phyloP scores from a whole-genome alignment of 75 land plant genomes.

The Gnetum montanum region DNA sequence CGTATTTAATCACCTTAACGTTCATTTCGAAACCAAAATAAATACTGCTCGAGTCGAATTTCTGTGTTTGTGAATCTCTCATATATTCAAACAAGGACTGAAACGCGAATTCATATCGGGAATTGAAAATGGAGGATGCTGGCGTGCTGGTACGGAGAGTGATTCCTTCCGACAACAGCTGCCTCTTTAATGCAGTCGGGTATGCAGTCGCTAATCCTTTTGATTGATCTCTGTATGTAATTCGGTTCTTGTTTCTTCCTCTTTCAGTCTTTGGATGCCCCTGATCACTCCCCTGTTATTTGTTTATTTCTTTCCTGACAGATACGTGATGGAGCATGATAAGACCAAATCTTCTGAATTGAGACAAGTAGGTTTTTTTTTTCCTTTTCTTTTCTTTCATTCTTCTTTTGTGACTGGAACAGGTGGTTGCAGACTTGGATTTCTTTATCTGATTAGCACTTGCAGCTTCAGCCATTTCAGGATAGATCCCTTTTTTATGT shows the following conservation, averaged over 20 bases:
- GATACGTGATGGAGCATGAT: slow-evolving; percentile 96
- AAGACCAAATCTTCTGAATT: slow-evolving; percentile 71
- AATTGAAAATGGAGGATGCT: slow-evolving; percentile 21
- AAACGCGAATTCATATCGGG: too few relatives aligned
- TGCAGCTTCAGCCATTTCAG: neutral
- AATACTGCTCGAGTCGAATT: too few relatives aligned
- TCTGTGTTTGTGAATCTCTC: too few relatives aligned
- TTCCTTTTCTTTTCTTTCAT: neutral
- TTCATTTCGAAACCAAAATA: too few relatives aligned
- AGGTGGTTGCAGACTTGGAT: neutral
- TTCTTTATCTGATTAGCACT: neutral
- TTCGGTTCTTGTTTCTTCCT: neutral
- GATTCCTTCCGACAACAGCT: slow-evolving; percentile 96
- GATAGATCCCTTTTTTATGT: too few relatives aligned
- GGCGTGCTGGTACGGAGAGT: slow-evolving; percentile 74
- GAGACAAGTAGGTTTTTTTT: slow-evolving; percentile 57
- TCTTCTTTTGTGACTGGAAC: neutral
- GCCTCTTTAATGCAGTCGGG: slow-evolving; percentile 99
- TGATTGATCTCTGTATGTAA: neutral
- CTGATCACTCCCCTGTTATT: neutral
- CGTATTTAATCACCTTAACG: too few relatives aligned
- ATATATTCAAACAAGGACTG: too few relatives aligned
- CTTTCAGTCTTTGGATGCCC: neutral
- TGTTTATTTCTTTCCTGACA: slow-evolving; percentile 16
- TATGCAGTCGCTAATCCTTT: slow-evolving; percentile 3